phyloP scores from a whole-genome alignment of 2,329 filamentous ascomycete species.

The Penicillium decumbens region DNA sequence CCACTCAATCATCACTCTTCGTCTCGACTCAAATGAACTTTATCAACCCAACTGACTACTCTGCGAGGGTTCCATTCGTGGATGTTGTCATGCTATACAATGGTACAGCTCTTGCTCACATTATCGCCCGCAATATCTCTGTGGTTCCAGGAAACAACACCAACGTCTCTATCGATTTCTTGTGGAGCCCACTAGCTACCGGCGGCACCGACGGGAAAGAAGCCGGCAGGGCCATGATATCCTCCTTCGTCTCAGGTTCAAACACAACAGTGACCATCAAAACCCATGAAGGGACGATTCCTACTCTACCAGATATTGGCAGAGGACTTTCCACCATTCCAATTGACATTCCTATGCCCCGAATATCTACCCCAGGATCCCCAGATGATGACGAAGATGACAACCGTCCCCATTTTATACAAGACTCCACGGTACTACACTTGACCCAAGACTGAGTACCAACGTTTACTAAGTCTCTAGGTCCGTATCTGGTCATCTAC shows the following conservation, averaged over 20 bases:
- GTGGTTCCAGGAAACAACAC: constrained; percentile 68
- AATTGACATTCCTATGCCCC: constrained; percentile 67
- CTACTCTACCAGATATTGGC: constrained; percentile 66
- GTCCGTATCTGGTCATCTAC: constrained; percentile 82
- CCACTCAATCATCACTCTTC: constrained; percentile 64
- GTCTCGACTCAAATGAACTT: constrained; percentile 72
- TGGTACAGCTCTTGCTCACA: constrained; percentile 68
- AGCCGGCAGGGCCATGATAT: constrained; percentile 69
- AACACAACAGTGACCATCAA: constrained; percentile 76
- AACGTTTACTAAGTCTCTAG: constrained; percentile 15
- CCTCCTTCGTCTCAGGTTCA: constrained; percentile 78
- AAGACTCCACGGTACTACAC: constrained; percentile 61
- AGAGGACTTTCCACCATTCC: constrained; percentile 67
- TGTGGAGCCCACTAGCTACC: constrained; percentile 66
- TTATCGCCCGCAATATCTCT: constrained; percentile 59
- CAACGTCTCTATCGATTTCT: constrained; percentile 61
- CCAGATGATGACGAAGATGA: constrained; percentile 40
- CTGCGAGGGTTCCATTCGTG: constrained; percentile 72
- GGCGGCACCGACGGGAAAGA: constrained; percentile 58
- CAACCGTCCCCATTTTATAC: constrained; percentile 64
- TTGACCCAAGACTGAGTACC: neutral
- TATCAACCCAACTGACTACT: constrained; percentile 86
- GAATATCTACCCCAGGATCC: constrained; percentile 55
- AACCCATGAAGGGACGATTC: constrained; percentile 68
- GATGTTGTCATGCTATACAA: constrained; percentile 73